Base-by-base conservation (phyloP, 352 stramenopile genomes). In the Phytophthora cactorum region DNA sequence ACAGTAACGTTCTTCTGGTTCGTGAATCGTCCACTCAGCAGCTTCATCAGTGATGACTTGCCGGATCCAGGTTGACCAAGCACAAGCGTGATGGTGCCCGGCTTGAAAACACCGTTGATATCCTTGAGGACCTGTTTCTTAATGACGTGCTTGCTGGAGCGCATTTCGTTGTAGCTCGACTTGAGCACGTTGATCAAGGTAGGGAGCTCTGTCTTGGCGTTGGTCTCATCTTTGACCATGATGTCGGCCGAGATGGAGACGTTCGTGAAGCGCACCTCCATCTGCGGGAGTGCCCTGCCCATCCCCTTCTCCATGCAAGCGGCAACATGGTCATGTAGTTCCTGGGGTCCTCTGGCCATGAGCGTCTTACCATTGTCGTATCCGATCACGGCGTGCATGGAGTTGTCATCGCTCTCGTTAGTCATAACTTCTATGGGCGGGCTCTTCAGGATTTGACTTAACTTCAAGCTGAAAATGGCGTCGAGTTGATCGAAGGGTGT, bases 341-440 rank as follows among this genome's bases (percentile, higher is more conserved):
- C 63, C 7, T 70, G 66, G 1, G 70, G 63, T 3, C 74, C 70
- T 27, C 68, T 46, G 4, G 63, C 62, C 55, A 82, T 68, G 25
- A 82, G 58, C 49, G 62, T 59, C 49, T 76, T 68, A 28, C 53
- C 65, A 36, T 73, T 62, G 29, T 52, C 47, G 52, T 75, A 75
- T 46, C 45, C 53, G 58, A 72, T 75, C 15, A 51, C 47, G 39
- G 59, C 39, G 17, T 22, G 17, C 17, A 22, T 22, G 17, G 17
- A 38, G 9, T 38, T 22, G 17, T 22, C 17, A 22, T 22, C 17
- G 17, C 17, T 22, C 17, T 22, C 17, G 17, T 22, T 22, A 22
- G 17, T 22, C 17, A 22, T 22, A 22, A 22, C 17, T 22, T 22
- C 17, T 22, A 22, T 22, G 17, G 17, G 17, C 17, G 17, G 17